These are phyloP conservation scores for Diversispora eburnea DNA, from an alignment of 192 early-diverging fungal species.

Conservation along the genomic window DNA sequence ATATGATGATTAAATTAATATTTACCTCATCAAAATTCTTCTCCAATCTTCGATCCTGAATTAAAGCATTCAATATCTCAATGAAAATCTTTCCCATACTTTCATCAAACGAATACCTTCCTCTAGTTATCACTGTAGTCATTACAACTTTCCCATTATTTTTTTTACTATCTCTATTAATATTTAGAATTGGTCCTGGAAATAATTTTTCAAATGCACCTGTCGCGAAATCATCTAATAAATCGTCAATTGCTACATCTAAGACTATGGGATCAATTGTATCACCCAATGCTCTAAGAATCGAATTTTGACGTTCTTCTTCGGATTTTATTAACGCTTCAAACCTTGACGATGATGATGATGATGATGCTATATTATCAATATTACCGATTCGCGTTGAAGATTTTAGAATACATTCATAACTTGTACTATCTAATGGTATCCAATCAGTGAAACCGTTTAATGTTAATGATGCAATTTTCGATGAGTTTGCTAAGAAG, in stretches of 20 bases:
- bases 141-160: background rate
- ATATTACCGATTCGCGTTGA: no score
- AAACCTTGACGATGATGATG: background rate
- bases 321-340: background rate
- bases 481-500: background rate
- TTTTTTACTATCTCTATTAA: background rate
- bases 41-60: slow-evolving; percentile 9
- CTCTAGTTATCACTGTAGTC: background rate
- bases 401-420: background rate
- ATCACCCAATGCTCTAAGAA: slow-evolving; percentile 1
- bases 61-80: slow-evolving; percentile 1
- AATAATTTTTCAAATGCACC: slow-evolving; percentile 12
- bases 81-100: slow-evolving; percentile 11
- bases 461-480: background rate
- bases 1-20: background rate
- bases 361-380: background rate
- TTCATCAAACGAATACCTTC: slow-evolving; percentile 3
- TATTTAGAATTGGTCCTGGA: background rate
- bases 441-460: slow-evolving; percentile 18
- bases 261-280: background rate
- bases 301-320: background rate
- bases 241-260: slow-evolving; percentile 4
- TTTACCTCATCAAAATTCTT: slow-evolving; percentile 5
- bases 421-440: slow-evolving; percentile 19
- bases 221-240: slow-evolving; percentile 4